Conservation (phyloP, 768 basidiomycete species). For the Fomitopsis serialis region DNA sequence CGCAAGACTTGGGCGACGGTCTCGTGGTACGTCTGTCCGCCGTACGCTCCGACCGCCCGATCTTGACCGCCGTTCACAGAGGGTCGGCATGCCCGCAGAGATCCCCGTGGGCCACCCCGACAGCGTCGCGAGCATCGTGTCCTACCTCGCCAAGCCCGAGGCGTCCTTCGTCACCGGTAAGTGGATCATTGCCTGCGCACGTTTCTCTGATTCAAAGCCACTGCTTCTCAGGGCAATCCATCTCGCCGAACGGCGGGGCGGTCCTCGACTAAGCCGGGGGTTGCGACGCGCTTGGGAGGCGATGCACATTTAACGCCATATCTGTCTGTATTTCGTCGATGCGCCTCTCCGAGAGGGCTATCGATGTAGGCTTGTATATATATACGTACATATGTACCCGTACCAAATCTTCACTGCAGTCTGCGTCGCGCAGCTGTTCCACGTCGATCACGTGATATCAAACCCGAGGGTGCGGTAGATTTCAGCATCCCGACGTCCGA, state of each 20-base stretch:
- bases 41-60: background rate
- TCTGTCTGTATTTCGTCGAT: too few species aligned
- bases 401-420: too few species aligned
- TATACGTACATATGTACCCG: too few species aligned
- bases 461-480: too few species aligned
- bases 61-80: background rate
- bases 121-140: slow-evolving; percentile 7
- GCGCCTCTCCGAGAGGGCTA: too few species aligned
- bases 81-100: background rate
- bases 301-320: too few species aligned
- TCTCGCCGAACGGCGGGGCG: background rate
- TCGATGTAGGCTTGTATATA: too few species aligned
- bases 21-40: background rate
- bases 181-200: background rate
- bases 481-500: too few species aligned
- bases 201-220: background rate
- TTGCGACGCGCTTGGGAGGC: too few species aligned
- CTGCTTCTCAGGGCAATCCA: background rate
- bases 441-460: too few species aligned
- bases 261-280: background rate
- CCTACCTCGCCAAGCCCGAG: slow-evolving; percentile 13
- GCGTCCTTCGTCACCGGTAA: slow-evolving; percentile 12
- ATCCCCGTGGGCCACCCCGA: background rate
- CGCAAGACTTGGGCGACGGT: background rate
- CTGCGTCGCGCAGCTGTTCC: too few species aligned